phyloP scores from a whole-genome alignment of 768 basidiomycete genomes.

The Leccinum imitatum region DNA sequence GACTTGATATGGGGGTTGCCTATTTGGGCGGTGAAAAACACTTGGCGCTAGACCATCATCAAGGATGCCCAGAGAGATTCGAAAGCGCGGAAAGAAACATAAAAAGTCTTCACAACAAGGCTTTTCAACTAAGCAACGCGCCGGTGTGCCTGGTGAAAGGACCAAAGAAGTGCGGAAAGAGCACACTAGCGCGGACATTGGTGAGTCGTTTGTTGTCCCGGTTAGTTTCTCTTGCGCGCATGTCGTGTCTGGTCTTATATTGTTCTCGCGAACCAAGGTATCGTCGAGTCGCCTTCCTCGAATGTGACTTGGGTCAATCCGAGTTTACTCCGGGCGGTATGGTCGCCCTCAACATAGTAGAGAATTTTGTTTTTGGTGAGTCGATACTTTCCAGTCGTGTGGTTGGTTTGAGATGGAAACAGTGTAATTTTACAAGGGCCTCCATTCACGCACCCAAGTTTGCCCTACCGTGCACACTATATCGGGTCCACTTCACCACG shows the following conservation, averaged over 20 bases:
- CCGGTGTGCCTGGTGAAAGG: constrained; percentile 73
- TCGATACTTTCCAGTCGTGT: background rate
- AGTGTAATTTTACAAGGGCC: constrained; percentile 55
- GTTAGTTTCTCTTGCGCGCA: constrained; percentile 35
- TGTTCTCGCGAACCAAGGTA: constrained; percentile 45
- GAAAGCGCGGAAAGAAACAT: constrained; percentile 77
- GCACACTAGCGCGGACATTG: constrained; percentile 75
- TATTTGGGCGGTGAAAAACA: constrained; percentile 5
- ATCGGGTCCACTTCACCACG: constrained; percentile 78
- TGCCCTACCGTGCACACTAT: constrained; percentile 76
- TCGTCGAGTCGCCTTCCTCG: constrained; percentile 82
- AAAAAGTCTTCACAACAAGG: constrained; percentile 45
- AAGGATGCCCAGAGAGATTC: constrained; percentile 69
- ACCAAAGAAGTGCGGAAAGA: constrained; percentile 87
- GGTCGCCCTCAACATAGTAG: constrained; percentile 75
- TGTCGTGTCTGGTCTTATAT: background rate
- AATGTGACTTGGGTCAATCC: constrained; percentile 92
- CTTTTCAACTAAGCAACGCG: constrained; percentile 16
- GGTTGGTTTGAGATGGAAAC: constrained; percentile 3
- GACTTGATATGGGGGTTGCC: background rate
- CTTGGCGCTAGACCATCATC: background rate
- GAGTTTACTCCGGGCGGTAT: constrained; percentile 89
- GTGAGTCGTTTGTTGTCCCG: constrained; percentile 64
- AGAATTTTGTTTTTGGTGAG: constrained; percentile 68
- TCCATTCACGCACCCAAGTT: constrained; percentile 77